Percentiles rank a stretch among this genome's conserved stretches.
These are phyloP conservation scores for Talaromyces sp. DNA, from an alignment of 2,329 filamentous ascomycete species.

Conservation along the genomic window DNA sequence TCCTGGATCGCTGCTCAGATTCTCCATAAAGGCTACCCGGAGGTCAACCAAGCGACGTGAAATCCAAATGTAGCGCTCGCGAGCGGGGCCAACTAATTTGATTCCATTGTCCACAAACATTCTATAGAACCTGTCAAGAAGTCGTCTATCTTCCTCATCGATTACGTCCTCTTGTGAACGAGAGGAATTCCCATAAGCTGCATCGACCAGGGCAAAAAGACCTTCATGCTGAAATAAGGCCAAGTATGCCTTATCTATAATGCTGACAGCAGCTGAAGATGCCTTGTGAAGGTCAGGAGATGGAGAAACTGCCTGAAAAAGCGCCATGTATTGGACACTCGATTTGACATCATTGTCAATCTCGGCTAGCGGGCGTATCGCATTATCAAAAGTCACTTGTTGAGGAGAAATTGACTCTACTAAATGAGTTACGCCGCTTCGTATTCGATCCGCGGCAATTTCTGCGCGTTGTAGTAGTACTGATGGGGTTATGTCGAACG, in stretches of 20 bases:
- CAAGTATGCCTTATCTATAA: background rate
- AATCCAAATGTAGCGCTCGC: background rate
- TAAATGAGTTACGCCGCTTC: too few relatives aligned
- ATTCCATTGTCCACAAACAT: background rate
- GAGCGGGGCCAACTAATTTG: background rate
- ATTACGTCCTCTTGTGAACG: background rate
- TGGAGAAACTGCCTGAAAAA: conserved; percentile 8
- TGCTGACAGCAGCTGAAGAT: background rate
- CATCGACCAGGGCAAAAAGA: background rate
- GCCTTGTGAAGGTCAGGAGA: background rate
- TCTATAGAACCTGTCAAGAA: background rate
- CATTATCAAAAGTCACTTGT: background rate
- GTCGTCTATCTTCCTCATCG: background rate
- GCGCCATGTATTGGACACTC: conserved; percentile 3
- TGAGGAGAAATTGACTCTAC: too few relatives aligned
- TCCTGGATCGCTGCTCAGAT: background rate
- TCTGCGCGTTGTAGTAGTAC: too few relatives aligned
- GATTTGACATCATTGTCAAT: conserved; percentile 9
- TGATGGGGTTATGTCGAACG: too few relatives aligned
- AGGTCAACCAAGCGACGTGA: background rate
- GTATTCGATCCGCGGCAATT: too few relatives aligned
- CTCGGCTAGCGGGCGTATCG: background rate
- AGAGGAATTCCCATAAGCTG: background rate
- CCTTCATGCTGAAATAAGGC: background rate
- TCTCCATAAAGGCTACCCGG: background rate